Evolutionary conservation across 257 asterid genomes (phyloP).

Genomic region (Nicotiana attenuata): DNA sequence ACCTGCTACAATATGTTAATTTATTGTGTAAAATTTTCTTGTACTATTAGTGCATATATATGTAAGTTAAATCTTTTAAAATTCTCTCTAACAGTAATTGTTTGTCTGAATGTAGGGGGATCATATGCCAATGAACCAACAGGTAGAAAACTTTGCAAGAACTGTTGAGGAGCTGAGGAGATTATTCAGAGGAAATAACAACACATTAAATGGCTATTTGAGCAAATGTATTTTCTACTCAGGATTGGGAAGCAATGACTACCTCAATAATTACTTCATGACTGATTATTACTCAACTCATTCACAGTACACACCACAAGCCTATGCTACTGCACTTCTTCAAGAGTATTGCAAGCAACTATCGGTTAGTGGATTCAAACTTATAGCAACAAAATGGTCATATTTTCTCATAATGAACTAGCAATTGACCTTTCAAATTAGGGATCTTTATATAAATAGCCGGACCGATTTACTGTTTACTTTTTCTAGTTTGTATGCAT

Average conservation of each 20-base stretch:
- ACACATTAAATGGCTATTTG: constrained; percentile 46
- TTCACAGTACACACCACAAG: constrained; percentile 48
- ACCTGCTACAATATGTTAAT: background rate
- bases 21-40: background rate
- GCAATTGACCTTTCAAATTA: background rate
- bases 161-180: constrained; percentile 55
- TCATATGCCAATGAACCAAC: constrained; percentile 73
- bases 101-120: constrained; percentile 44
- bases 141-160: constrained; percentile 52
- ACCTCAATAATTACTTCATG: constrained; percentile 90
- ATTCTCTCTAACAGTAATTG: background rate
- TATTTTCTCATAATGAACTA: background rate
- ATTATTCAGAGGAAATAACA: constrained; percentile 50
- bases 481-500: no score
- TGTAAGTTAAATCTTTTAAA: background rate
- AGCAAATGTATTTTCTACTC: constrained; percentile 69
- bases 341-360: constrained; percentile 62
- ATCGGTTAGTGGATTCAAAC: constrained; percentile 28
- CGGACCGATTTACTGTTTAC: no score
- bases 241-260: constrained; percentile 91
- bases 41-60: background rate
- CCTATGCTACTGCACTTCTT: constrained; percentile 70
- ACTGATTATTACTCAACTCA: constrained; percentile 54
- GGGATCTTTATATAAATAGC: no score
- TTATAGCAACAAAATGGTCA: background rate